Evolutionary conservation across 2,329 filamentous ascomycete species (phyloP), one percentile per base, ranked within the genome.

Genomic region (Epichloe sibirici): DNA sequence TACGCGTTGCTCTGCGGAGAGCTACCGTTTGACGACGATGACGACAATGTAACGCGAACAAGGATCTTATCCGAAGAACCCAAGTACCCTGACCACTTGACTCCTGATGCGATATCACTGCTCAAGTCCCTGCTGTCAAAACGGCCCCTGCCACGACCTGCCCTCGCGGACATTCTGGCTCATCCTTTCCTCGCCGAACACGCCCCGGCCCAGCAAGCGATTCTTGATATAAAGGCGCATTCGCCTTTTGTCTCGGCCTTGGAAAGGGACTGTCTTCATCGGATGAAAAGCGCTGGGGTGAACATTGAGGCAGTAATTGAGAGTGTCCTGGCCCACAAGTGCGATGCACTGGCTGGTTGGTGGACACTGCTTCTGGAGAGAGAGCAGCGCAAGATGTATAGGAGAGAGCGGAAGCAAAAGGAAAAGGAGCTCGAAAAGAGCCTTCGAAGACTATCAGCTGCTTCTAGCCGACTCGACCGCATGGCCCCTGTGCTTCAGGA

Each of bases 331-430:
- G 82, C 90, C 4, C 89, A 95, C 65, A 80, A 88, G 58, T 97
- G 93, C 63, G 91, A 98, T 68, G 79, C 85, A 5, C 72, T 98
- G 48, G 88, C 90, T 49, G 93, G 93, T 5, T 98, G 93, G 93
- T 98, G 93, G 93, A 87, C 88, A 3, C 70, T 98, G 31, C 71
- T 98, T 40, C 82, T 97, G 9, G 93, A 97, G 63, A 98, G 97
- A 66, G 93, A 98, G 64, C 82, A 90, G 65, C 82, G 90, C 8
- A 98, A 98, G 67, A 84, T 90, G 57, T 78, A 73, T 56, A 77
- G 90, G 55, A 77, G 85, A 56, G 90, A 96, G 61, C 80, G 82
- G 51, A 96, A 91, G 64, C 81, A 91, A 8, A 89, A 79, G 63
- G 90, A 97, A 65, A 83, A 82, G 60, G 90, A 98, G 61, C 77